Base-by-base conservation (phyloP, 2,329 filamentous ascomycete species). In the Hypoxylon sp. region DNA sequence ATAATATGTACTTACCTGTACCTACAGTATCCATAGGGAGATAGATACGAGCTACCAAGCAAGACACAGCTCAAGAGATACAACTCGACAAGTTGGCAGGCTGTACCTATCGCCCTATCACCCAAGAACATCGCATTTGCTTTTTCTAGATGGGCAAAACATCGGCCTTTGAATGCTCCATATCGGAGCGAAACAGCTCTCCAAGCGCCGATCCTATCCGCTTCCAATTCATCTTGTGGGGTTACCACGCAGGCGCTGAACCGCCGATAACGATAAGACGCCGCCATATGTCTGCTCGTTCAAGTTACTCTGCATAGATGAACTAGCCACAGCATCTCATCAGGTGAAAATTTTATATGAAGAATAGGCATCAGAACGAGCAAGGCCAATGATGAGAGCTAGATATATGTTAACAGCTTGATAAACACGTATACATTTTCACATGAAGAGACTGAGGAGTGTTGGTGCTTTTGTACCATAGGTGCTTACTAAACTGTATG, bases 191-290 rank as follows among this genome's bases (percentile, higher is more conserved):
- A 45, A n/a, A 23, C 38, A 27, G 13, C 42, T 51, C 10, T 13
- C 9, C 23, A 58, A 42, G 31, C 10, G 24, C 55, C 43, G 37
- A 48, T 24, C 26, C 15, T 35, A 3, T 35, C 31, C 31, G 18
- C 18, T 35, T 60, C 10, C 33, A 41, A 7, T 35, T 33, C 21
- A 35, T 57, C 10, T 33, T 23, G 45, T 53, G 53, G 52, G 49
- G 53, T 27, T 33, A n/a, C 7, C 26, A 4, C 10, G 31, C 31
- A 35, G 31, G 23, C 18, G 23, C 13, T 26, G 15, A 27, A 18
- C 10, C 27, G 23, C 38, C 40, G 56, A 60, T 56, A 60, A 56
- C 48, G 48, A 51, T 51, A 51, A 51, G 38, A 21, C 21, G 11
- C 21, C 17, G 11, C 21, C 21, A 9, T 2, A 37, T 27, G 20